Percentiles rank a stretch among this genome's conserved stretches.
Evolutionary conservation across 257 asterid genomes (phyloP).

Genomic region (Leptodermis oblonga): DNA sequence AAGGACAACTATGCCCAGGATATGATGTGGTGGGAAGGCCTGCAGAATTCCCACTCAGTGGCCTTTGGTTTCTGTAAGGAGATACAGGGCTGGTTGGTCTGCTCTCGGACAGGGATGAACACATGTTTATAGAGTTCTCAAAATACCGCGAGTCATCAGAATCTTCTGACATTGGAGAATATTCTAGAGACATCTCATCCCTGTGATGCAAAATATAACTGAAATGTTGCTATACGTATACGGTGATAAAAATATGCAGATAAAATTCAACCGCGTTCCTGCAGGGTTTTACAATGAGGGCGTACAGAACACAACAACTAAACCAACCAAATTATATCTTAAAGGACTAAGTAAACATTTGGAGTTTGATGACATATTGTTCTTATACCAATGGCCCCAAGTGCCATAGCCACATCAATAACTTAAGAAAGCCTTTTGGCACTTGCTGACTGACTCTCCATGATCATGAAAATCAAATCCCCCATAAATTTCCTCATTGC

Average conservation of each 20-base stretch:
- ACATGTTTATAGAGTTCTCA: slow-evolving; percentile 48
- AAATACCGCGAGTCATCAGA: slow-evolving; percentile 77
- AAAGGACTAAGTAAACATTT: background rate
- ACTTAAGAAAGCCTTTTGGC: background rate
- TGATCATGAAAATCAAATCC: background rate
- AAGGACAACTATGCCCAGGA: slow-evolving; percentile 34
- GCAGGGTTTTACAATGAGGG: background rate
- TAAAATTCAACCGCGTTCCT: background rate
- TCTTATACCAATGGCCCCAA: background rate
- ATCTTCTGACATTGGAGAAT: slow-evolving; percentile 98
- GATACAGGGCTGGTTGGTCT: slow-evolving; percentile 87
- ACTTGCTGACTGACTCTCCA: too few species aligned
- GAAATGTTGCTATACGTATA: slow-evolving; percentile 6
- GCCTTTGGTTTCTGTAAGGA: slow-evolving; percentile 74
- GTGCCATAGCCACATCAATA: background rate
- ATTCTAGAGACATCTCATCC: slow-evolving; percentile 71
- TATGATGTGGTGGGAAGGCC: slow-evolving; percentile 43
- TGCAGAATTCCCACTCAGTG: slow-evolving; percentile 37
- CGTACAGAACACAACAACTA: background rate
- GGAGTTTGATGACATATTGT: background rate
- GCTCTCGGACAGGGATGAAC: slow-evolving; percentile 73
- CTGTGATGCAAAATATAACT: slow-evolving; percentile 35
- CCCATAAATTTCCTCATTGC: background rate
- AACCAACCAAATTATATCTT: background rate
- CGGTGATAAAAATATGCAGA: background rate